Percentiles rank a stretch among this genome's conserved stretches.
Evolutionary conservation across 163 green algal species (phyloP).

Genomic region (Volvox carteri): DNA sequence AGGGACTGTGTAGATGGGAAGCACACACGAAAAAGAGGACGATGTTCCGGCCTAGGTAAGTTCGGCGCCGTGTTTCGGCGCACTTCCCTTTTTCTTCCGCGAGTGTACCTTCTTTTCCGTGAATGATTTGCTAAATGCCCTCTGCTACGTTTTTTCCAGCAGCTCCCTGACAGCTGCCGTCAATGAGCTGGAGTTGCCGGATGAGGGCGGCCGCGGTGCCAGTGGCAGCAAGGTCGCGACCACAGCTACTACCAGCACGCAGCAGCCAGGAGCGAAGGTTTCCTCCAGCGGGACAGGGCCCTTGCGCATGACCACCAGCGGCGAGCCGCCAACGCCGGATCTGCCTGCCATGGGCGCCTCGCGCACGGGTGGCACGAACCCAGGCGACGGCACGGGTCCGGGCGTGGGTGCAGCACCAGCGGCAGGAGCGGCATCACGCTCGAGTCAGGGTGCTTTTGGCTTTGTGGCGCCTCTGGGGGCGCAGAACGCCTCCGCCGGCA

Average conservation of each 20-base stretch:
- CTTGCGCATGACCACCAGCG: not conserved
- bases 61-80: no score
- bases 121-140: no score
- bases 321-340: constrained; percentile 8
- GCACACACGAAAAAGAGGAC: no score
- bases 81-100: no score
- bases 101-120: no score
- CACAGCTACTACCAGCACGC: not conserved
- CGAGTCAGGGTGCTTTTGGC: not conserved
- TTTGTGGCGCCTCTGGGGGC: no score
- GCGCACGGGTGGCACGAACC: not conserved
- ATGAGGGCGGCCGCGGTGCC: not conserved
- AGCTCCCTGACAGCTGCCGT: constrained; percentile 43
- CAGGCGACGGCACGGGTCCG: not conserved
- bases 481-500: no score
- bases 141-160: no score
- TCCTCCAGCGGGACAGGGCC: not conserved
- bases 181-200: constrained; percentile 41
- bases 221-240: not conserved
- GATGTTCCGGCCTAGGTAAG: no score
- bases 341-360: not conserved
- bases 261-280: not conserved
- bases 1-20: no score
- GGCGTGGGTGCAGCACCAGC: not conserved
- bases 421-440: not conserved